Evolutionary conservation across 78 protist species (phyloP), one percentile per base, ranked within the genome.

Genomic region (Dictyostelium brefeldianum): DNA sequence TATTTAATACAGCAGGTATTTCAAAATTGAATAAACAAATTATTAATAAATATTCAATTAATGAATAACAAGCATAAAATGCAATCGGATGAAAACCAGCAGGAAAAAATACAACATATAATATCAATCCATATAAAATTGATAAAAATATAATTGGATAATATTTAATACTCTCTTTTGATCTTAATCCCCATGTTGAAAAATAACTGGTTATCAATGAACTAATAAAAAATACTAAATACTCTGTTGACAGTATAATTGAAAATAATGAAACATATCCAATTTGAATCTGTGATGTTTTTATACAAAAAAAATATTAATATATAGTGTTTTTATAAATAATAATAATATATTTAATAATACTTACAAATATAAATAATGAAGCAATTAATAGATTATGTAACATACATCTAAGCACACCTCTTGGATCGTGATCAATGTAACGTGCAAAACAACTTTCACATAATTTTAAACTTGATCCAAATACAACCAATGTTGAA

Each of bases 11-110:
- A 36, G 78, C 78, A 5, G 92, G 92, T 54, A 85, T 75, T 85
- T 85, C 92, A 62, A 85, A 85, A 50, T 85, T 85, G 15, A 85
- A 85, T 18, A 85, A 25, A 62, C 92, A 85, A n/a, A 85, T n/a
- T 22, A 85, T 79, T 9, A 85, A 57, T 11, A 85, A 64, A 51
- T 85, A 85, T 15, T 85, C 92, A 50, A 67, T 85, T 2, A 67
- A 53, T 12, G 92, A 74, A 75, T 85, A 85, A 12, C 83, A 62
- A 18, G 71, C 29, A 27, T 79, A 85, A 36, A 85, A 75, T 4
- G 92, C 81, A 4, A 85, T 73, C 5, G 83, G 62, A 59, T 85
- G 83, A n/a, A 85, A 85, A 4, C 92, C 92, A 48, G 92, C 25
- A 18, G 92, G 92, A 62, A 85, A 85, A 20, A 75, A 46, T 10